Evolutionary conservation across 805 yeast genomes (phyloP).

Genomic region (Jamesozyma lodderae): DNA sequence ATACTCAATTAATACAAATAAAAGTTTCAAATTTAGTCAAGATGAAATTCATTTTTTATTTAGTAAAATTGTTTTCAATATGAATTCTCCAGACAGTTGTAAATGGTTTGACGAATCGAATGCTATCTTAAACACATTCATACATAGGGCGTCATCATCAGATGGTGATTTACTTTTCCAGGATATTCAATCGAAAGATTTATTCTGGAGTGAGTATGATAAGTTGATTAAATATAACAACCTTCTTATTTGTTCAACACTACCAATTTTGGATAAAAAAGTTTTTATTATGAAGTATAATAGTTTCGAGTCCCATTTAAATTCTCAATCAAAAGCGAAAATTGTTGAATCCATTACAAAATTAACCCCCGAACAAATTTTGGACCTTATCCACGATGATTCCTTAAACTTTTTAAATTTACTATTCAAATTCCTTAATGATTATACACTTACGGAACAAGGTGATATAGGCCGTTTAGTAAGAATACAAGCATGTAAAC

Average conservation of each 20-base stretch:
- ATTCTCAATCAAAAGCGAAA: conserved; percentile 15
- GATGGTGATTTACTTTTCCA: not conserved
- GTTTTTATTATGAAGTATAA: conserved; percentile 7
- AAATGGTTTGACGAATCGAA: conserved; percentile 8
- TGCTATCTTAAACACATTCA: not conserved
- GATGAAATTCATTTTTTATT: conserved; percentile 10
- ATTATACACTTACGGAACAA: conserved; percentile 67
- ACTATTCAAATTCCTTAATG: conserved; percentile 44
- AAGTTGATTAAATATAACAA: conserved; percentile 13
- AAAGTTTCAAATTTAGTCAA: not conserved
- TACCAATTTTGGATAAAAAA: conserved; percentile 10
- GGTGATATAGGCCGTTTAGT: conserved; percentile 90
- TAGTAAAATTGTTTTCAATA: conserved; percentile 16
- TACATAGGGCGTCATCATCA: no score
- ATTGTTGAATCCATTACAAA: conserved; percentile 9
- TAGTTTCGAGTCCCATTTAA: conserved; percentile 3
- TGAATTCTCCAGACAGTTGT: conserved; percentile 7
- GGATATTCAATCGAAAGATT: not conserved
- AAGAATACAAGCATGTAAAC: conserved; percentile 41
- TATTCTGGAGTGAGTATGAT: conserved; percentile 12
- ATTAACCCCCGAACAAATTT: no score
- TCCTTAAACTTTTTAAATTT: not conserved
- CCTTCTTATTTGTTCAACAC: conserved; percentile 10
- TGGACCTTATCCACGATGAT: not conserved
- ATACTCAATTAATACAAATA: conserved; percentile 5